phyloP scores from a whole-genome alignment of 768 basidiomycete genomes.

The button mushroom (Agaricus bisporus) region DNA sequence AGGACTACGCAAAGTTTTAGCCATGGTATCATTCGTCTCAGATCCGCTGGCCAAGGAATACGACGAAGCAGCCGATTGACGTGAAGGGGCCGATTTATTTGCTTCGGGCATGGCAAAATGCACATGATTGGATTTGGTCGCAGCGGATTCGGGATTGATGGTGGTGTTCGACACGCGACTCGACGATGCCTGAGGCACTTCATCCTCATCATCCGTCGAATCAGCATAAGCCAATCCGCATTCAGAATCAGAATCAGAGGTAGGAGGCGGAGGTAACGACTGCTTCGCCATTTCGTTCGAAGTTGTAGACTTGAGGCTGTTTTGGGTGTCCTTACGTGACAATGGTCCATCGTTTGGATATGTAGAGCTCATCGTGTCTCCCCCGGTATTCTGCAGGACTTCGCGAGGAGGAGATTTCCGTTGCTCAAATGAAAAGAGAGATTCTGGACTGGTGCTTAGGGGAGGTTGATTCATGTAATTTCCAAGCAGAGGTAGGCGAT shows the following conservation, averaged over 20 bases:
- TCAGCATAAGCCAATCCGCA: slow-evolving; percentile 48
- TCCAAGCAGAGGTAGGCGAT: slow-evolving; percentile 49
- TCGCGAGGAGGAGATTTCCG: not conserved
- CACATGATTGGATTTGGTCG: slow-evolving; percentile 8
- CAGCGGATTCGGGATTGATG: slow-evolving; percentile 11
- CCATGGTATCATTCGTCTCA: slow-evolving; percentile 22
- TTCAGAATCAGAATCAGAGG: slow-evolving; percentile 35
- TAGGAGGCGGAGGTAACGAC: slow-evolving; percentile 23
- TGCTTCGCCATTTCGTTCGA: not conserved
- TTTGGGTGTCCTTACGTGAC: slow-evolving; percentile 12
- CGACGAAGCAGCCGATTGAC: slow-evolving; percentile 22
- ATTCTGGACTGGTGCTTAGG: slow-evolving; percentile 13
- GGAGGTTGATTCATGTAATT: slow-evolving; percentile 37
- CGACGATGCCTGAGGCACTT: slow-evolving; percentile 6
- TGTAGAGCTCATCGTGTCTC: not conserved
- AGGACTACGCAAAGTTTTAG: slow-evolving; percentile 38
- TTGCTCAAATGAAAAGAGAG: not conserved
- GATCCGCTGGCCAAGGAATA: slow-evolving; percentile 15
- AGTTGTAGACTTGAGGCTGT: slow-evolving; percentile 13
- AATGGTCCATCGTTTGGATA: slow-evolving; percentile 6
- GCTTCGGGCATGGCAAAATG: slow-evolving; percentile 1
- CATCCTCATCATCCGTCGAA: slow-evolving; percentile 37
- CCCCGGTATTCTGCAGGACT: not conserved
- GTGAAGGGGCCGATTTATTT: slow-evolving; percentile 2
- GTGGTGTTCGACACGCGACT: not conserved